These are phyloP conservation scores for Agrostemma githago DNA, from an alignment of 148 eudicot genomes.

Conservation along the genomic window DNA sequence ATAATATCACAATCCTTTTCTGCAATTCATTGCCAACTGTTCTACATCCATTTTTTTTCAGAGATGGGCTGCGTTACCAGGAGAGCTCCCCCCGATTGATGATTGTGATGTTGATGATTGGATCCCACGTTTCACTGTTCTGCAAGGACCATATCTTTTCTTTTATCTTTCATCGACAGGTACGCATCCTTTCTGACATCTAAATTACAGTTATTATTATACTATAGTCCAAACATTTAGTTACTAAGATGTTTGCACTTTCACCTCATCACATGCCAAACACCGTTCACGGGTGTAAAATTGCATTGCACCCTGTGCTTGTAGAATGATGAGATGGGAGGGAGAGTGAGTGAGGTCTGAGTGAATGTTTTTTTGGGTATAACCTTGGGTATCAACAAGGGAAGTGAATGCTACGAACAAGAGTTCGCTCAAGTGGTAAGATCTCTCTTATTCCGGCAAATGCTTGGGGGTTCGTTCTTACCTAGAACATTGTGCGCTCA, in stretches of 20 bases:
- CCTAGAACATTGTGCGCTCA: too few relatives aligned
- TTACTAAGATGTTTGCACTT: constrained; percentile 1
- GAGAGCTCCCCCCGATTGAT: constrained; percentile 86
- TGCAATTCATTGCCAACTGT: background rate
- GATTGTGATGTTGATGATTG: constrained; percentile 91
- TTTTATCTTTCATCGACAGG: constrained; percentile 75
- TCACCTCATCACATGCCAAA: background rate
- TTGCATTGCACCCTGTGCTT: background rate
- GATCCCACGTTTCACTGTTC: constrained; percentile 89
- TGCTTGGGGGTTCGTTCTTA: too few relatives aligned
- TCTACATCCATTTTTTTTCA: constrained; percentile 19
- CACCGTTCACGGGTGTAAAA: background rate
- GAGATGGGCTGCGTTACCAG: constrained; percentile 98
- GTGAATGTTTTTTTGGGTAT: background rate
- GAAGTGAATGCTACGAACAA: too few relatives aligned
- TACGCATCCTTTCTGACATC: constrained; percentile 10
- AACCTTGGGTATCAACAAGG: background rate
- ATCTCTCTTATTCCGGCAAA: too few relatives aligned
- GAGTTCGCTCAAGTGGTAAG: too few relatives aligned
- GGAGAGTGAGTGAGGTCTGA: background rate
- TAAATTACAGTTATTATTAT: background rate
- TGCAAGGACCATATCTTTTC: constrained; percentile 78
- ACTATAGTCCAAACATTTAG: background rate
- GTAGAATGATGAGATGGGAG: background rate
- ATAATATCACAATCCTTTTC: background rate